phyloP scores from a whole-genome alignment of 192 early-diverging fungal genomes.

The Piromyces sp. region DNA sequence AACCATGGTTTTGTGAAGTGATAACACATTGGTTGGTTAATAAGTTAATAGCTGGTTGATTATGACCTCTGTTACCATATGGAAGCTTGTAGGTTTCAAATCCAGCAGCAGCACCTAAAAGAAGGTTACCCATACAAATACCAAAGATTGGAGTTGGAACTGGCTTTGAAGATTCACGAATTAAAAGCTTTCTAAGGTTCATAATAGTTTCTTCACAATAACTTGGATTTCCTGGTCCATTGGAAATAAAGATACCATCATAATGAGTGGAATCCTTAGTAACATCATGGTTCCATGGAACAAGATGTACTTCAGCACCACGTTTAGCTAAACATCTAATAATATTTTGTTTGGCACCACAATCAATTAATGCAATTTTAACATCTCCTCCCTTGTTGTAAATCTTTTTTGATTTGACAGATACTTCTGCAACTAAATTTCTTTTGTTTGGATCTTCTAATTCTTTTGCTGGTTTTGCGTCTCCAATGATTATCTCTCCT shows the following conservation, averaged over 20 bases:
- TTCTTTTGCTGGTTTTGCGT: conserved; percentile 14
- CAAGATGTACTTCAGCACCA: conserved; percentile 66
- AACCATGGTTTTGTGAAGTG: conserved; percentile 93
- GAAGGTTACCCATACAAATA: conserved; percentile 92
- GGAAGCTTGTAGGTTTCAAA: conserved; percentile 70
- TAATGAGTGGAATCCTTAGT: conserved; percentile 20
- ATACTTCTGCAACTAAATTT: conserved; percentile 66
- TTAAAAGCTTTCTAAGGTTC: conserved; percentile 43
- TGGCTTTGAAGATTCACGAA: conserved; percentile 11
- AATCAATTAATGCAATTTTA: conserved; percentile 71
- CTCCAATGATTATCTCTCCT: conserved; percentile 52
- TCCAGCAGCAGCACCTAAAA: conserved; percentile 81
- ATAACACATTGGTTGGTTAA: conserved; percentile 64
- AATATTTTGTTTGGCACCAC: conserved; percentile 87
- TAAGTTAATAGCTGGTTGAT: conserved; percentile 76
- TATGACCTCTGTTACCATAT: conserved; percentile 92
- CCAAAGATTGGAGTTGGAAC: conserved; percentile 75
- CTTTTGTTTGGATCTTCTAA: conserved; percentile 53
- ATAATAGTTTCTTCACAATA: conserved; percentile 45
- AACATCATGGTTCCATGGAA: conserved; percentile 75
- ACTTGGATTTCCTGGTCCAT: conserved; percentile 75
- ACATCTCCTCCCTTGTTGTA: conserved; percentile 64
- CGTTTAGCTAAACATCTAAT: conserved; percentile 60
- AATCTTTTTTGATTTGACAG: conserved; percentile 43
- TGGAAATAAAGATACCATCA: conserved; percentile 83